Evolutionary conservation across 164 flowering plant species (phyloP).

Genomic region (Cinnamomum micranthum): DNA sequence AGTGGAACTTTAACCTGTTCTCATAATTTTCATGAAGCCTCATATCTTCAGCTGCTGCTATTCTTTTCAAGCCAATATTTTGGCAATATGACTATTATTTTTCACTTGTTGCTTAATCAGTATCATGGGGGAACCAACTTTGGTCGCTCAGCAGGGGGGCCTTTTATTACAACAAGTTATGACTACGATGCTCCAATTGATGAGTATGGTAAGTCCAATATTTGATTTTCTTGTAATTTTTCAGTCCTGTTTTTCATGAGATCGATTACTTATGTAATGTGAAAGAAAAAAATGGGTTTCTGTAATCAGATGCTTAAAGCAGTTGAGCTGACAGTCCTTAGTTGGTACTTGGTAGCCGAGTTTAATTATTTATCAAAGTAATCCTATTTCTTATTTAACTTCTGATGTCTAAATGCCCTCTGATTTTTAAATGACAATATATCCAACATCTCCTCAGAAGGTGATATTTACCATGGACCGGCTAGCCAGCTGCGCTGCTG

Average conservation of each 20-base stretch:
- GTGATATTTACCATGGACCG: too few species aligned
- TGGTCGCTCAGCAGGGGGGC: constrained; percentile 85
- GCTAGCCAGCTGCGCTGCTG: too few species aligned
- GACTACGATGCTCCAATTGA: constrained; percentile 99
- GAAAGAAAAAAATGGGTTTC: too few species aligned
- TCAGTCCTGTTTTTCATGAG: not conserved
- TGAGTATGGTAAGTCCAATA: constrained; percentile 73
- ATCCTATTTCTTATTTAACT: too few species aligned
- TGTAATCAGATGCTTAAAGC: too few species aligned
- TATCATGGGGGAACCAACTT: constrained; percentile 99
- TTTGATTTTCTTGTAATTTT: not conserved
- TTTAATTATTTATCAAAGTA: too few species aligned
- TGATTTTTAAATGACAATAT: too few species aligned
- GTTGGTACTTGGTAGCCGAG: too few species aligned
- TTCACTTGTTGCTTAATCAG: constrained; percentile 32
- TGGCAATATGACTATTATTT: not conserved
- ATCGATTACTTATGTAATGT: too few species aligned
- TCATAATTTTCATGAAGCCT: not conserved
- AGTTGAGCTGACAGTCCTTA: too few species aligned
- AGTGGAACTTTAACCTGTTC: constrained; percentile 2
- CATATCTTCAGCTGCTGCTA: not conserved
- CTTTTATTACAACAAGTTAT: constrained; percentile 83
- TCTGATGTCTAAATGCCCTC: too few species aligned
- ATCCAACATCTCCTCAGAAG: too few species aligned
- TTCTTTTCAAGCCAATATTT: not conserved